Base-by-base conservation (phyloP, 2,329 filamentous ascomycete species). In the Coniochaeta sp. region DNA sequence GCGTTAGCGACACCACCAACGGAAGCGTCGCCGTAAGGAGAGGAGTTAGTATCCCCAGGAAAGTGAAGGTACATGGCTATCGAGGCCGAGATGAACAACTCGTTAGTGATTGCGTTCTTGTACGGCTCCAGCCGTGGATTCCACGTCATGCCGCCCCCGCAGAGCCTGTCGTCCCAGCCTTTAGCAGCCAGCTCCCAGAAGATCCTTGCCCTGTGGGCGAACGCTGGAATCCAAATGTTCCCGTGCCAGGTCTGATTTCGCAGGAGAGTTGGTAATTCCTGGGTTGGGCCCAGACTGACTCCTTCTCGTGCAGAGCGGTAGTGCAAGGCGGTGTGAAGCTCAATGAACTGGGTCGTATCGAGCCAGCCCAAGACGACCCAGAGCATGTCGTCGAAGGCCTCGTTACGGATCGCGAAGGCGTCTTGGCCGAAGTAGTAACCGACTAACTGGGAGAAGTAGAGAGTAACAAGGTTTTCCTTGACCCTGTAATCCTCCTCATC, bases 91-190 rank as follows among this genome's bases (percentile, higher is more conserved):
- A 97, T 90, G 75, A 84, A 97, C 1, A 97, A 82, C 71, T 97
- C 86, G 69, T 97, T 97, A 33, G 93, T 98, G 67, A 98, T 96
- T 64, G 93, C 91, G 69, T 98, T 98, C 71, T 97, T 98, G 77
- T 97, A 98, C 0, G 92, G 91, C 43, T 81, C 74, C 31, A 93
- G 76, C 38, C 85, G 83, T 2, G 91, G 91, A 65, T 90, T 96
- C 93, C 93, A 98, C 16, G 86, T 83, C 89, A 98, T 96, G 52
- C 93, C 93, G 24, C 93, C 93, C 5, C 83, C 83, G 68, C 93
- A 98, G 6, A 96, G 81, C 26, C 79, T 80, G 24, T 84, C 89
- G 69, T 96, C 89, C 91, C 93, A 98, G 6, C 93, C 91, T 12
- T 81, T 77, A 6, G 85, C 81, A 6, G 90, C 89, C 40, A 96